Percentiles rank a stretch among this genome's conserved stretches.
phyloP scores from a whole-genome alignment of 257 asterid genomes.

The Prunella vulgaris region DNA sequence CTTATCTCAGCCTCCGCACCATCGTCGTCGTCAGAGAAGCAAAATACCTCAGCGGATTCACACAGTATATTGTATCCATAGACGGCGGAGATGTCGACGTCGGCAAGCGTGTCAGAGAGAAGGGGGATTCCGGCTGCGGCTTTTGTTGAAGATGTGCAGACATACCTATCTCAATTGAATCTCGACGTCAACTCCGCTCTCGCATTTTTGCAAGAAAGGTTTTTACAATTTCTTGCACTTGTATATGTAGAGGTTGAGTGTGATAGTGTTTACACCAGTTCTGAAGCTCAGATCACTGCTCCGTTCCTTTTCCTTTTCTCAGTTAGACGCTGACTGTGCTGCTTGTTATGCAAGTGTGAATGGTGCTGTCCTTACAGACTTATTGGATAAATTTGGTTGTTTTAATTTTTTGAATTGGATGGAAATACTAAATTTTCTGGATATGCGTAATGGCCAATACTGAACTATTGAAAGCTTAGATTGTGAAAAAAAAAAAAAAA shows the following conservation, averaged over 20 bases:
- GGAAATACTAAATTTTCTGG: neutral
- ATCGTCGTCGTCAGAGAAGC: neutral
- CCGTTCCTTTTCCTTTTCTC: neutral
- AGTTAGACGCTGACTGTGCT: neutral
- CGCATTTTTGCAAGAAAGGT: constrained; percentile 95
- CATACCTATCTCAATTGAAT: constrained; percentile 61
- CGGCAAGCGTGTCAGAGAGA: constrained; percentile 48
- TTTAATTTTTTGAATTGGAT: neutral
- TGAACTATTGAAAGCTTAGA: neutral
- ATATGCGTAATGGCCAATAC: neutral
- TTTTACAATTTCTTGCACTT: neutral
- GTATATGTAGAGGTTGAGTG: neutral
- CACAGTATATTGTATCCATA: neutral
- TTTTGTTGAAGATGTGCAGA: constrained; percentile 86
- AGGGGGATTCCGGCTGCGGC: constrained; percentile 92
- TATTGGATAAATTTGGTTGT: neutral
- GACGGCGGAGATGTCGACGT: constrained; percentile 44
- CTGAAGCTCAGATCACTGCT: neutral
- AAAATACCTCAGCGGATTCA: constrained; percentile 11
- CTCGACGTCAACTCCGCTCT: constrained; percentile 81
- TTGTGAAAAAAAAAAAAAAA: too few species aligned
- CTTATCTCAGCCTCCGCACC: neutral
- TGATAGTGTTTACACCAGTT: neutral
- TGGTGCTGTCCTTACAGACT: neutral
- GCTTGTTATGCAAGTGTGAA: neutral